These are phyloP conservation scores for Neurospora sp. DNA, from an alignment of 495 filamentous ascomycete species.

Conservation along the genomic window DNA sequence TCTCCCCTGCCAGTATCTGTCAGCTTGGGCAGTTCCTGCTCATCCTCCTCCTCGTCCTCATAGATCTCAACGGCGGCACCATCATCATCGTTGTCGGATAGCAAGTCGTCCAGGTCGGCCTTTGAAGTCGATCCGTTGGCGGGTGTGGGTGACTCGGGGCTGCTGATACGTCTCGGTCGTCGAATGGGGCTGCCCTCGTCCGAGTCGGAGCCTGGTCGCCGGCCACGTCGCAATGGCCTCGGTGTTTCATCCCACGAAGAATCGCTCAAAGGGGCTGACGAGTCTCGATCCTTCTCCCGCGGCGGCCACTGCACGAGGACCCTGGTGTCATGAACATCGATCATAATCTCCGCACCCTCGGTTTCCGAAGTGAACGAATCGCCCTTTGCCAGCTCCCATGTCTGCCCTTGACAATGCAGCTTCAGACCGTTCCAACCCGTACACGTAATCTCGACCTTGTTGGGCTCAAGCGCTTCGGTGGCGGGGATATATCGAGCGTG, in stretches of 20 bases:
- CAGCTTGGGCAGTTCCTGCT: constrained; percentile 26
- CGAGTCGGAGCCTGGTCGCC: constrained; percentile 15
- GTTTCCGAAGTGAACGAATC: constrained; percentile 88
- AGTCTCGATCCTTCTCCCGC: constrained; percentile 47
- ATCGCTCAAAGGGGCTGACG: constrained; percentile 51
- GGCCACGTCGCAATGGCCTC: constrained; percentile 13
- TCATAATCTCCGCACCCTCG: constrained; percentile 82
- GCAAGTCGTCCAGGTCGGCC: constrained; percentile 17
- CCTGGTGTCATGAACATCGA: constrained; percentile 88
- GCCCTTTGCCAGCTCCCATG: constrained; percentile 76
- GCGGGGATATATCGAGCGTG: constrained; percentile 73
- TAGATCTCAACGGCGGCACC: constrained; percentile 41
- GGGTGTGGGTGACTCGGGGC: constrained; percentile 68
- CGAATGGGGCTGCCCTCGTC: constrained; percentile 57
- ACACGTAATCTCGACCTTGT: constrained; percentile 75
- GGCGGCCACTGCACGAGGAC: constrained; percentile 82
- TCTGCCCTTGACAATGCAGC: constrained; percentile 81
- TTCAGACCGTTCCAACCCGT: constrained; percentile 94
- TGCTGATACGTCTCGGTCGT: constrained; percentile 48
- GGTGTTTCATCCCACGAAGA: constrained; percentile 58
- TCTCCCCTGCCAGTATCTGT: constrained; percentile 6
- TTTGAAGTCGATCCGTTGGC: constrained; percentile 26
- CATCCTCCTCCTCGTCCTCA: constrained; percentile 41
- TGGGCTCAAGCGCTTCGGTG: constrained; percentile 46
- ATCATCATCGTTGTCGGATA: constrained; percentile 17